phyloP scores from a whole-genome alignment of 2,329 filamentous ascomycete species.

The Eurotiales sp. region DNA sequence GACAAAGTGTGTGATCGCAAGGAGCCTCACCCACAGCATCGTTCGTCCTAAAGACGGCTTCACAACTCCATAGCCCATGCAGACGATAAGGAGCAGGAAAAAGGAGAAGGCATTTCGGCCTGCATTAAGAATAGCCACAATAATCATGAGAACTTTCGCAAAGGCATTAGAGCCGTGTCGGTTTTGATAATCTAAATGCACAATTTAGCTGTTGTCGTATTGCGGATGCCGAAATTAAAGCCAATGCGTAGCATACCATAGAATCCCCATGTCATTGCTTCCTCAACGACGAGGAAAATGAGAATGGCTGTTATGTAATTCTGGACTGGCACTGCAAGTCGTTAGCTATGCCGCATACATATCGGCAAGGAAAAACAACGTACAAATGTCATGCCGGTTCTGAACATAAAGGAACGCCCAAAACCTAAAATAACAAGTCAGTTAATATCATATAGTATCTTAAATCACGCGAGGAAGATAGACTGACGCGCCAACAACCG shows the following conservation, averaged over 20 bases:
- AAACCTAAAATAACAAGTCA: constrained; percentile 51
- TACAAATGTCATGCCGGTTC: constrained; percentile 84
- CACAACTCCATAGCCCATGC: constrained; percentile 98
- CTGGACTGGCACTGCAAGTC: constrained; percentile 73
- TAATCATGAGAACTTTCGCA: constrained; percentile 79
- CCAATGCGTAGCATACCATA: constrained; percentile 62
- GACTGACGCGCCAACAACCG: constrained; percentile 68
- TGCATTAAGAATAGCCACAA: constrained; percentile 91
- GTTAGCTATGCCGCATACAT: not conserved
- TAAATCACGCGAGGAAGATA: not conserved
- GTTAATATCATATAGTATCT: constrained; percentile 8
- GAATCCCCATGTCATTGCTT: constrained; percentile 98
- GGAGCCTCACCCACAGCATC: constrained; percentile 88
- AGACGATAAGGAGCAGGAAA: constrained; percentile 95
- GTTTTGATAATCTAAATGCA: constrained; percentile 75
- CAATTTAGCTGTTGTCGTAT: constrained; percentile 30
- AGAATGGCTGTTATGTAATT: constrained; percentile 99
- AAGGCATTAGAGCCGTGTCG: constrained; percentile 77
- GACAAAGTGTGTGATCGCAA: constrained; percentile 88
- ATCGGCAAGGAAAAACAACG: constrained; percentile 9
- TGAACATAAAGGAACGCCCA: constrained; percentile 97
- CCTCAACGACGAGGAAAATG: constrained; percentile 89
- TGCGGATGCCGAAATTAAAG: not conserved
- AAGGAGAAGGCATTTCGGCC: constrained; percentile 97
- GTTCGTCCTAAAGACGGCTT: constrained; percentile 87